phyloP scores from a whole-genome alignment of 2,329 filamentous ascomycete genomes.

The Colletotrichum ledebouriae region DNA sequence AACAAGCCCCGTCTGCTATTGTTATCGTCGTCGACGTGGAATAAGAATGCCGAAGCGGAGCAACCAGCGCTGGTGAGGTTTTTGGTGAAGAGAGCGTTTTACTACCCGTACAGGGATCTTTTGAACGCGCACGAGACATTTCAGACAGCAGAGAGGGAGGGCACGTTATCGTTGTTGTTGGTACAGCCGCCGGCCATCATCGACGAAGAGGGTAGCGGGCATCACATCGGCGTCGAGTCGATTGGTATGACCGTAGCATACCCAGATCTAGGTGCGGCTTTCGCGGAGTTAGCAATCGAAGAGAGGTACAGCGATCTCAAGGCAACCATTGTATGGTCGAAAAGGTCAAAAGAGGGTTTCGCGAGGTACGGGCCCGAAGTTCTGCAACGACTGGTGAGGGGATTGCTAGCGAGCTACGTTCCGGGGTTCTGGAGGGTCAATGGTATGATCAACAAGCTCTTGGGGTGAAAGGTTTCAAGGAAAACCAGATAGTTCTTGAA shows the following conservation, averaged over 20 bases:
- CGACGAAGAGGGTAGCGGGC: constrained; percentile 31
- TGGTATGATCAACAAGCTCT: neutral
- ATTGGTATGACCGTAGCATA: constrained; percentile 19
- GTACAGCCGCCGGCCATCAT: constrained; percentile 35
- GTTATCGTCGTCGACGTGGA: constrained; percentile 34
- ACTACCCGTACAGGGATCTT: constrained; percentile 36
- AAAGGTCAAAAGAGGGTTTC: constrained; percentile 6
- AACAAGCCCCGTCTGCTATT: constrained; percentile 18
- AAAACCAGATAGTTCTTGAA: neutral
- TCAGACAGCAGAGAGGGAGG: constrained; percentile 11
- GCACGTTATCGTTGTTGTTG: constrained; percentile 6
- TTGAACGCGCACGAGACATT: constrained; percentile 21
- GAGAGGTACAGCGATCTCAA: constrained; percentile 7
- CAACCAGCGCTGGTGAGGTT: constrained; percentile 11
- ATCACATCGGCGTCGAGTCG: constrained; percentile 18
- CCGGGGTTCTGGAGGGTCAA: constrained; percentile 28
- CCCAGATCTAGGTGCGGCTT: constrained; percentile 30
- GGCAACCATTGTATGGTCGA: constrained; percentile 20
- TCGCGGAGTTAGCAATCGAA: constrained; percentile 27
- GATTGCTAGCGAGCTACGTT: constrained; percentile 29
- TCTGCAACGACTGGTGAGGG: constrained; percentile 4
- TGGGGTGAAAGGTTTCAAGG: neutral
- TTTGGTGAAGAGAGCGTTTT: constrained; percentile 30
- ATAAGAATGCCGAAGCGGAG: constrained; percentile 5
- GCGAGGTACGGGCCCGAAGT: constrained; percentile 20